phyloP scores from a whole-genome alignment of 139 green algal genomes.

The Nannochloris sp. region DNA sequence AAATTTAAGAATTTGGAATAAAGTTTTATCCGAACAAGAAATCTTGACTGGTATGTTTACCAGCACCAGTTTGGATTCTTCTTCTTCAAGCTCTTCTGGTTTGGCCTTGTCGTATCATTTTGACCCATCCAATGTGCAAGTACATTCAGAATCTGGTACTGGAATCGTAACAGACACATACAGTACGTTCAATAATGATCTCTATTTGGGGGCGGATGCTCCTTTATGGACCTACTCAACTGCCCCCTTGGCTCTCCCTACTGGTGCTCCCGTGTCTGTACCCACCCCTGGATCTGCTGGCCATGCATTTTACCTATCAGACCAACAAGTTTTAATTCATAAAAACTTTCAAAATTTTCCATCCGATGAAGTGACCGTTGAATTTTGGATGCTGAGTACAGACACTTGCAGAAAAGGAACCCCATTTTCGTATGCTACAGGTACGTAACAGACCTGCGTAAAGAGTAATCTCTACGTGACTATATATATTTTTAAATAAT shows the following conservation, averaged over 20 bases:
- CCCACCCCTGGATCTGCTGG: constrained; percentile 49
- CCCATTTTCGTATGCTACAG: constrained; percentile 60
- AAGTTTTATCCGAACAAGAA: constrained; percentile 33
- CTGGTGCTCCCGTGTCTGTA: constrained; percentile 38
- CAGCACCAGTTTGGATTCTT: no score
- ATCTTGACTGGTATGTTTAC: background rate
- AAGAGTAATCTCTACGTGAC: no score
- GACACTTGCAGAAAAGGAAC: constrained; percentile 35
- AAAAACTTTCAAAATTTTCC: constrained; percentile 71
- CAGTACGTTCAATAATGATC: constrained; percentile 36
- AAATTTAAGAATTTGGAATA: constrained; percentile 62
- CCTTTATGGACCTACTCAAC: constrained; percentile 60
- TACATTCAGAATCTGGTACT: background rate
- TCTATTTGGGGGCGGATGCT: constrained; percentile 44
- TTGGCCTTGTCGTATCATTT: constrained; percentile 61
- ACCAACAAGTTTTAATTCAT: constrained; percentile 71
- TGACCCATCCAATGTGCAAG: constrained; percentile 8
- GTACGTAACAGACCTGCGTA: no score
- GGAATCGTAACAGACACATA: background rate
- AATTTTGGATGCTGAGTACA: constrained; percentile 80
- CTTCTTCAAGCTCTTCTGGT: constrained; percentile 17
- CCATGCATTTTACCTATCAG: constrained; percentile 60
- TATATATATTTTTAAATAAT: no score
- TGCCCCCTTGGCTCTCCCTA: constrained; percentile 45
- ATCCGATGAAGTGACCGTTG: constrained; percentile 60